Percentiles rank a stretch among this genome's conserved stretches.
Conservation (phyloP, 1,139 yeast species). For the Sugiyamaella sp. region DNA sequence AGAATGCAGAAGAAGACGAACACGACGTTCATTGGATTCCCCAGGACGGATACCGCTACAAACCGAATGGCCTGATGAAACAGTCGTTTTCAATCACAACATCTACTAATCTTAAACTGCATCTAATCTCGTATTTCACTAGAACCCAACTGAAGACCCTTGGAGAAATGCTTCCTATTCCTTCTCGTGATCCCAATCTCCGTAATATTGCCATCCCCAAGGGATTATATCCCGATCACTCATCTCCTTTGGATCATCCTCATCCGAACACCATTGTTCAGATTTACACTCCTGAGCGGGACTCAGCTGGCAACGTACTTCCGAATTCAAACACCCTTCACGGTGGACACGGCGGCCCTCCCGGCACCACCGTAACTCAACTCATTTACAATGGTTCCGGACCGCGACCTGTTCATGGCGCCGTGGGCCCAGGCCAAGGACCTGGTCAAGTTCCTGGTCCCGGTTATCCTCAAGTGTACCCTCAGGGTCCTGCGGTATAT, state of each 20-base stretch:
- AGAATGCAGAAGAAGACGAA: slow-evolving; percentile 21
- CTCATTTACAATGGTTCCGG: slow-evolving; percentile 13
- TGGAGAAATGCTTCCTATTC: slow-evolving; percentile 42
- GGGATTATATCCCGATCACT: slow-evolving; percentile 47
- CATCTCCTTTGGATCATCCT: slow-evolving; percentile 24
- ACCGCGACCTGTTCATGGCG: slow-evolving; percentile 9
- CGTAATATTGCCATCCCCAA: slow-evolving; percentile 44
- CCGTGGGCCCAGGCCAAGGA: slow-evolving; percentile 6
- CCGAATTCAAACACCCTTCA: slow-evolving; percentile 6
- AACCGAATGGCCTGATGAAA: slow-evolving; percentile 57
- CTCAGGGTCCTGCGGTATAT: slow-evolving; percentile 2
- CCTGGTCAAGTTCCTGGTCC: neutral
- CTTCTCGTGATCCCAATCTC: slow-evolving; percentile 47
- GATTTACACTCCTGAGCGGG: slow-evolving; percentile 21
- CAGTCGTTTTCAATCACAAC: slow-evolving; percentile 63
- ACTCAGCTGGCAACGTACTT: slow-evolving; percentile 12
- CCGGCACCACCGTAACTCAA: slow-evolving; percentile 12
- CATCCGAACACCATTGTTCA: slow-evolving; percentile 25
- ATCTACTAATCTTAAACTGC: slow-evolving; percentile 55
- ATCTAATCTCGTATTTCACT: slow-evolving; percentile 57
- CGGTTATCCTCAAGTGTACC: neutral
- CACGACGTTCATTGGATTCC: slow-evolving; percentile 27
- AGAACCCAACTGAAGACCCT: slow-evolving; percentile 36
- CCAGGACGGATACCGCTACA: slow-evolving; percentile 45
- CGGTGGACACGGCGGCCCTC: slow-evolving; percentile 14